Conservation (phyloP, 2,329 filamentous ascomycete genomes). For the Drechslerella dactyloides region DNA sequence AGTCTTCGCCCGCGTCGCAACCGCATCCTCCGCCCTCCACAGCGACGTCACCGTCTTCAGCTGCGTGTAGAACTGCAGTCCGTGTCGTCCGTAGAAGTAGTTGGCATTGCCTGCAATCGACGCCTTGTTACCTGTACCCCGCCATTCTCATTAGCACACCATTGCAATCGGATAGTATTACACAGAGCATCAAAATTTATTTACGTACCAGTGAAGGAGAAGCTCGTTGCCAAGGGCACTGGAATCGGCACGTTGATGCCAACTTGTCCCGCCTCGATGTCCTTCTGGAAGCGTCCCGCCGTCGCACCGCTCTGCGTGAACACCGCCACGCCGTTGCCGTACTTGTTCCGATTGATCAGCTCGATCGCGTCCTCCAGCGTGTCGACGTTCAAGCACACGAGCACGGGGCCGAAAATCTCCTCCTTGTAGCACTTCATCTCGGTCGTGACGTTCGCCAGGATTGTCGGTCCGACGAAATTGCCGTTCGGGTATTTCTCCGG, state of each 20-base stretch:
- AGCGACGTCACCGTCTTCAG: slow-evolving; percentile 90
- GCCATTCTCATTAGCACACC: slow-evolving; percentile 72
- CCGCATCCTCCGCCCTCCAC: slow-evolving; percentile 85
- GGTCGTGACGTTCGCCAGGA: slow-evolving; percentile 79
- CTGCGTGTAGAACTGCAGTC: slow-evolving; percentile 94
- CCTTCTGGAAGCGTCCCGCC: slow-evolving; percentile 76
- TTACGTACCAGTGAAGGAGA: slow-evolving; percentile 70
- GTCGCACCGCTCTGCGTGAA: slow-evolving; percentile 80
- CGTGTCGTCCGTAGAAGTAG: slow-evolving; percentile 94
- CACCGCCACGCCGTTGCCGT: slow-evolving; percentile 84
- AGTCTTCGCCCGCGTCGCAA: slow-evolving; percentile 82
- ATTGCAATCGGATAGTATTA: slow-evolving; percentile 94
- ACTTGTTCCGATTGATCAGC: slow-evolving; percentile 83
- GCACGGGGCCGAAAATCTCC: slow-evolving; percentile 84
- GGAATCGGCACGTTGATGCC: slow-evolving; percentile 70
- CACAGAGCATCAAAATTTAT: slow-evolving; percentile 67
- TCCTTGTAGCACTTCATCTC: slow-evolving; percentile 84
- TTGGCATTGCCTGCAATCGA: slow-evolving; percentile 88
- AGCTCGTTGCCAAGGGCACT: slow-evolving; percentile 70
- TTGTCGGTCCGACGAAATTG: slow-evolving; percentile 78
- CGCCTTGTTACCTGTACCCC: slow-evolving; percentile 71
- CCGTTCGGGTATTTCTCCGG: slow-evolving; percentile 81
- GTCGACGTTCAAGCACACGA: slow-evolving; percentile 79
- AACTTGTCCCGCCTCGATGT: slow-evolving; percentile 84
- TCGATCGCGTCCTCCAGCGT: slow-evolving; percentile 80